Conservation (phyloP, 192 early-diverging fungal species). For the Spizellomyces punctatus region DNA sequence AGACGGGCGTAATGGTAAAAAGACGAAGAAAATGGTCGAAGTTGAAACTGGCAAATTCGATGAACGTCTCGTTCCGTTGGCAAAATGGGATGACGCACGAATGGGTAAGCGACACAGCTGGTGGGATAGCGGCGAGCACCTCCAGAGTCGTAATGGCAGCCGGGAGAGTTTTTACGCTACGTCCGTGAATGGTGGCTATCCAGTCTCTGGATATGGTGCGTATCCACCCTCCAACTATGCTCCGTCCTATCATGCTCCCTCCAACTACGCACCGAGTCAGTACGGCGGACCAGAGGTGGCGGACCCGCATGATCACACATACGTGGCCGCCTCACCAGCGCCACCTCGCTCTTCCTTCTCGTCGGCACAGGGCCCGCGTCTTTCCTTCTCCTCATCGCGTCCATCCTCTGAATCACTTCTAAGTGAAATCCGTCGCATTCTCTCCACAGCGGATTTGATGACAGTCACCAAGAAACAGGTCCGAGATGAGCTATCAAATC, state of each 20-base stretch:
- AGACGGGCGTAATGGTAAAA: constrained; percentile 67
- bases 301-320: neutral
- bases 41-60: neutral
- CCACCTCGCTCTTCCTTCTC: neutral
- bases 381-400: neutral
- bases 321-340: neutral
- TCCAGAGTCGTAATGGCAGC: constrained; percentile 13
- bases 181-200: neutral
- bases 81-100: constrained; percentile 46
- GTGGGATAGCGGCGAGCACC: constrained; percentile 65
- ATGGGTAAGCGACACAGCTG: constrained; percentile 39
- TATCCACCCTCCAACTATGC: neutral
- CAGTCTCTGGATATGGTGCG: neutral
- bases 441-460: constrained; percentile 88
- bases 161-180: neutral
- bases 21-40: constrained; percentile 56
- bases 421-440: constrained; percentile 54
- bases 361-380: neutral
- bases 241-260: neutral
- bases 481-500: constrained; percentile 62
- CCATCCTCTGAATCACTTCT: constrained; percentile 17
- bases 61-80: constrained; percentile 10
- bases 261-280: neutral
- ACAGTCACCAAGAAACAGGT: constrained; percentile 95
- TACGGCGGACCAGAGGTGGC: neutral